A percentile compares a stretch with the other conserved stretches of the same genome.
Conservation (phyloP, 352 stramenopile genomes). For the Peronospora destructor region DNA sequence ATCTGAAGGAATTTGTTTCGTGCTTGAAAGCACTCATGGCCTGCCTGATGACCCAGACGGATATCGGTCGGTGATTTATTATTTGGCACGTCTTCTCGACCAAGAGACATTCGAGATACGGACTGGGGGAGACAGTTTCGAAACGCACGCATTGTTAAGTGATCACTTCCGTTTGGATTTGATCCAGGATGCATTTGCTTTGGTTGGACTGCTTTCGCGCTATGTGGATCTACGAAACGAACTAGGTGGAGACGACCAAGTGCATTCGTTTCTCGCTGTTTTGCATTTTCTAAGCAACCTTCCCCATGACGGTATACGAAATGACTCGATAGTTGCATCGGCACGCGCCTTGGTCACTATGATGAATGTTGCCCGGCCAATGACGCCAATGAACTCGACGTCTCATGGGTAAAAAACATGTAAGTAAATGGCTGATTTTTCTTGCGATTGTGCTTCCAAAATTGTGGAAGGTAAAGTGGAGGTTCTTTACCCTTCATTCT, state of each 20-base stretch:
- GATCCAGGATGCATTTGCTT: conserved; percentile 48
- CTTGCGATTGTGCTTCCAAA: not conserved
- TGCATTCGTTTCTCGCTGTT: conserved; percentile 51
- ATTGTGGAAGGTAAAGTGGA: not conserved
- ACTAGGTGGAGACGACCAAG: conserved; percentile 41
- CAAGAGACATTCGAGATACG: conserved; percentile 52
- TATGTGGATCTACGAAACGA: conserved; percentile 63
- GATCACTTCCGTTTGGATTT: conserved; percentile 32
- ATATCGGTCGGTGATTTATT: conserved; percentile 54
- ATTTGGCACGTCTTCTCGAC: conserved; percentile 52
- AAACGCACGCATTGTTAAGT: conserved; percentile 17
- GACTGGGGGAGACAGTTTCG: conserved; percentile 20
- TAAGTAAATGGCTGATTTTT: not conserved
- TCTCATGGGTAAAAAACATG: not conserved
- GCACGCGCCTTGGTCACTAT: conserved; percentile 35
- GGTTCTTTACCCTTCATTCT: not conserved
- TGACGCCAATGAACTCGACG: not conserved
- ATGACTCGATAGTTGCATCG: conserved; percentile 46
- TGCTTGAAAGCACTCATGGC: conserved; percentile 62
- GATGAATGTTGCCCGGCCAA: conserved; percentile 21
- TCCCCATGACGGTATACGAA: conserved; percentile 23
- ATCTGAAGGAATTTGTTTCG: conserved; percentile 54
- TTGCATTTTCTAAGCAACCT: conserved; percentile 40
- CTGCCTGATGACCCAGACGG: conserved; percentile 39
- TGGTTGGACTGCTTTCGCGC: conserved; percentile 49